Conservation (phyloP, 106 monocot species). For the Dendrobium nobile region DNA sequence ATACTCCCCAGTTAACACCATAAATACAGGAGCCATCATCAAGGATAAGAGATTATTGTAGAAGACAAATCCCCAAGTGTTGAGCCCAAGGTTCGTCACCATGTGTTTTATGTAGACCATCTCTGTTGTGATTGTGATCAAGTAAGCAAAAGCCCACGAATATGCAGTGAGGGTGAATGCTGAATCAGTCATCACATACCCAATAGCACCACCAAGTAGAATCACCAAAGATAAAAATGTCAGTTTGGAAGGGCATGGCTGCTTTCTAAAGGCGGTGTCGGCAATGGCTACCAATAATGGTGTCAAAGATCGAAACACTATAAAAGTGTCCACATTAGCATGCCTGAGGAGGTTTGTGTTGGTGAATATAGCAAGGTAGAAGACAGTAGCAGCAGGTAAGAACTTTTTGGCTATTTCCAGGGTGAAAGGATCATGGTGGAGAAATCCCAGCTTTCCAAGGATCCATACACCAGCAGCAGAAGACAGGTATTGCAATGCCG, state of each 20-base stretch:
- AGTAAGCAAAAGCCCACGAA: conserved; percentile 83
- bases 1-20: conserved; percentile 79
- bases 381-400: conserved; percentile 74
- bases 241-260: conserved; percentile 79
- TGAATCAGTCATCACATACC: conserved; percentile 75
- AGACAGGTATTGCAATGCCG: conserved; percentile 72
- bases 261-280: conserved; percentile 72
- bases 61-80: conserved; percentile 89
- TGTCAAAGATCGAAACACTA: conserved; percentile 79
- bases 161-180: conserved; percentile 75
- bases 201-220: conserved; percentile 69
- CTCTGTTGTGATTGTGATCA: conserved; percentile 79
- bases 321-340: conserved; percentile 93
- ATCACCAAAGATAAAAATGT: conserved; percentile 72
- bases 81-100: conserved; percentile 71
- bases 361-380: conserved; percentile 92
- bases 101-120: conserved; percentile 98
- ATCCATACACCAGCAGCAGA: conserved; percentile 62
- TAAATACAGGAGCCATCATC: conserved; percentile 70
- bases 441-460: conserved; percentile 63
- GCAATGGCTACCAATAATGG: conserved; percentile 85
- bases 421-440: conserved; percentile 68
- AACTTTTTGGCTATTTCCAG: conserved; percentile 73
- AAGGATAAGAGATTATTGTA: conserved; percentile 88
- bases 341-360: conserved; percentile 91